Base-by-base conservation (phyloP, 2,329 filamentous ascomycete species). In the Aureobasidium sp. region DNA sequence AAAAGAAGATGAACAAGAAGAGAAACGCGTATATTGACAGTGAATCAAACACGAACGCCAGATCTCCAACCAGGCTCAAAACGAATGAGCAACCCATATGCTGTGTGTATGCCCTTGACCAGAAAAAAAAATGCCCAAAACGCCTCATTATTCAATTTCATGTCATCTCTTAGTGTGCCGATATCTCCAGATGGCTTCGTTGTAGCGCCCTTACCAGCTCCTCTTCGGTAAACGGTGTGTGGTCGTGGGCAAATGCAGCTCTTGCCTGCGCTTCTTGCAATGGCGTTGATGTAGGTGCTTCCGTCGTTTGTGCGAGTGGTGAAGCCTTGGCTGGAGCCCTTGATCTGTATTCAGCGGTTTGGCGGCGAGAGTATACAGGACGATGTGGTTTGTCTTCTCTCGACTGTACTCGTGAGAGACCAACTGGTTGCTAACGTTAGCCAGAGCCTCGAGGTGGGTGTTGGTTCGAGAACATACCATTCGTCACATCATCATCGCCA, bases 401-500 rank as follows among this genome's bases (percentile, higher is more conserved):
- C 5, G 70, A 71, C 24, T 70, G 68, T 9, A 72, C 69, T 47
- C 71, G 64, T n/a, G 71, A 73, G 22, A 73, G 60, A 45, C 71
- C 71, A 37, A 73, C 71, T 73, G 14, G 42, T 19, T 19, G 5
- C 7, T 15, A n/a, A 6, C 29, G 33, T 49, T 50, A 54, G 59
- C 15, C 29, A 63, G 62, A 39, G 33, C 50, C 27, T 31, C 17
- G 5, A 3, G 14, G 29, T 14, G 39, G 12, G 17, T 24, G 9
- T 12, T 37, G 6, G 35, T n/a, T 45, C 15, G 50, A 29, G n/a
- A 40, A 65, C 63, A 57, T 64, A 79, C 77, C 77, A 75, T 78
- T 79, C 9, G 70, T 70, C 37, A 79, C 74, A 65, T 77, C 76
- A 62, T 79, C 77, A 65, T 79, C 76, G 29, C 75, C 76, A 11